Evolutionary conservation across 495 filamentous ascomycete species (phyloP), one percentile per base, ranked within the genome.

Genomic region (Tirmania nivea): DNA sequence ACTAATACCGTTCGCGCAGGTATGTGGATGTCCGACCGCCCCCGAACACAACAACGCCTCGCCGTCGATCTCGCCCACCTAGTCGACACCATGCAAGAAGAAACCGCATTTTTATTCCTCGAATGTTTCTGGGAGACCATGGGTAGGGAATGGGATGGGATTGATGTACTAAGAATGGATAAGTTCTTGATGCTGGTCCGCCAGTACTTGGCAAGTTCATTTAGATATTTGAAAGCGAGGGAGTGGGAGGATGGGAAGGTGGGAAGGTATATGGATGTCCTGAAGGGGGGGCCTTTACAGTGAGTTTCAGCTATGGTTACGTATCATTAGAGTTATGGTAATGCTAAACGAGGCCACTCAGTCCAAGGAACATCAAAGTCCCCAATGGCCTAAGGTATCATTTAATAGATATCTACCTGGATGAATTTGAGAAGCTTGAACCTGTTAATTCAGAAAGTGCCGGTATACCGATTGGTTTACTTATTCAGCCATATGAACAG

Each of bases 1-100:
- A 31, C 25, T 31, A 31, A 31, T 31, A 31, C 25, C 2, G 25
- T 31, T 31, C 25, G 25, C 25, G 25, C 25, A 31, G 76, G 76
- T 69, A 78, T 94, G 66, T 94, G 85, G 80, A 89, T 94, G 80
- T 86, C 80, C 66, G 88, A 94, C 69, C 84, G 84, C 50, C 81
- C 86, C 17, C 71, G 80, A 55, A 78, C 83, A 10, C 89, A 95
- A 72, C 89, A 94, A 74, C 77, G 75, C 35, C 81, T 96, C 50
- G 79, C 80, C 61, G 68, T 70, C 53, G 78, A 86, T 49, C 81
- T 96, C 50, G 83, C 90, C 50, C 70, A 69, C 34, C 78, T 95
- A 50, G 68, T 87, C 39, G 70, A 73, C 51, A 69, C 77, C 14
- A 73, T 94, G 35, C 78, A 78, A 21, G 63, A 71, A 11, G 67